A percentile compares a stretch with the other conserved stretches of the same genome.
Evolutionary conservation across 1,284 basidiomycete genomes (phyloP).

Genomic region (Rhodotorula sp.): DNA sequence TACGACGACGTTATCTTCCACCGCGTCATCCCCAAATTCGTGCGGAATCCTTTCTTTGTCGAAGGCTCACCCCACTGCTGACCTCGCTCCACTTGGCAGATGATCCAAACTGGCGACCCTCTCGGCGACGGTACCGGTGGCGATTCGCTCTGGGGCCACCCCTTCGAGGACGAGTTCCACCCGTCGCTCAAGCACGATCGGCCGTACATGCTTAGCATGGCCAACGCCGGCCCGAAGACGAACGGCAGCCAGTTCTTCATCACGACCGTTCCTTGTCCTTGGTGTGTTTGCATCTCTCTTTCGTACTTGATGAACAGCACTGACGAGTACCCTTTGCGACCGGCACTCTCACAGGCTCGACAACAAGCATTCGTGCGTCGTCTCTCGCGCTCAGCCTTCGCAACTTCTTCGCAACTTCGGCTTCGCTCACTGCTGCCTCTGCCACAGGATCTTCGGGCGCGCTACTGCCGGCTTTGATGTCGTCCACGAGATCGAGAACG

Average conservation of each 20-base stretch:
- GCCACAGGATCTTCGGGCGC: slow-evolving; percentile 56
- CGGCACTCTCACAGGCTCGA: slow-evolving; percentile 8
- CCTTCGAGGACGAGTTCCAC: slow-evolving; percentile 92
- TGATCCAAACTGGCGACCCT: slow-evolving; percentile 98
- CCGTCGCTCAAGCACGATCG: slow-evolving; percentile 86
- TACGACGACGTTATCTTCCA: slow-evolving; percentile 96
- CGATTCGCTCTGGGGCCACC: slow-evolving; percentile 85
- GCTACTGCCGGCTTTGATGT: slow-evolving; percentile 56
- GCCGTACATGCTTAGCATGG: slow-evolving; percentile 97
- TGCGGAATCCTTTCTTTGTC: no score
- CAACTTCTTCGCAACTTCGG: not conserved
- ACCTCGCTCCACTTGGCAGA: slow-evolving; percentile 49
- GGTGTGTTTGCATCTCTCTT: slow-evolving; percentile 54
- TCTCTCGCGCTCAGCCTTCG: not conserved
- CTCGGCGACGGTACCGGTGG: slow-evolving; percentile 98
- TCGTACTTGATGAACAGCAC: not conserved
- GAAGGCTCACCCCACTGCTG: not conserved
- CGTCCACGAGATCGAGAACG: slow-evolving; percentile 79
- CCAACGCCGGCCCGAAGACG: slow-evolving; percentile 90
- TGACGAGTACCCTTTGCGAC: no score
- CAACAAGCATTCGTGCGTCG: slow-evolving; percentile 25
- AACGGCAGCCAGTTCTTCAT: slow-evolving; percentile 97
- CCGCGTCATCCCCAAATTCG: slow-evolving; percentile 94
- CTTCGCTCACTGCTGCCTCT: not conserved
- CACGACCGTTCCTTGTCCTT: slow-evolving; percentile 91